Evolutionary conservation across 805 yeast genomes (phyloP).

Genomic region (Pichia paraexigua): DNA sequence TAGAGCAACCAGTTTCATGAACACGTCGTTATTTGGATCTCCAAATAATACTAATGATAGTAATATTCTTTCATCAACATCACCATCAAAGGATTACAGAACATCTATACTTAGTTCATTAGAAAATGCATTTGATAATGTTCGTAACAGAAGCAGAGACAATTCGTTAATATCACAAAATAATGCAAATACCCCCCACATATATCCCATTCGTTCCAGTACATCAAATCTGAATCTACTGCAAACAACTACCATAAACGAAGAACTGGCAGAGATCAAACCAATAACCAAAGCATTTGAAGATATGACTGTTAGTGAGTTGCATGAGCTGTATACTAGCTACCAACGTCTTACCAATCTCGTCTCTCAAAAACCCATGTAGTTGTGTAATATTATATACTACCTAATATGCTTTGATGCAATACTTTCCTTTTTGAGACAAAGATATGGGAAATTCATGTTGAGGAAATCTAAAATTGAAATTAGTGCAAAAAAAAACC

Average conservation of each 20-base stretch:
- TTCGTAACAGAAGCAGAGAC: constrained; percentile 26
- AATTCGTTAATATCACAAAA: constrained; percentile 12
- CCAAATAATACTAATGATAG: neutral
- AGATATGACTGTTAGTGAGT: constrained; percentile 23
- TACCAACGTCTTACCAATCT: constrained; percentile 18
- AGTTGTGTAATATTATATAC: neutral
- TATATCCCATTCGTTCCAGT: neutral
- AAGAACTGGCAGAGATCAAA: constrained; percentile 5
- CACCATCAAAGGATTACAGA: constrained; percentile 13
- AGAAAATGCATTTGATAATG: constrained; percentile 28
- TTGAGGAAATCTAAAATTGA: neutral
- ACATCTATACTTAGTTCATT: constrained; percentile 21
- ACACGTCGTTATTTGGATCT: constrained; percentile 16
- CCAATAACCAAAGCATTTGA: constrained; percentile 23
- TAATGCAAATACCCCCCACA: neutral
- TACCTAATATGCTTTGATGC: no score
- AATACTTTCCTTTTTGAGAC: neutral
- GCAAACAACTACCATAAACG: constrained; percentile 17
- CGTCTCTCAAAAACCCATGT: neutral
- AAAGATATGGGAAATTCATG: neutral
- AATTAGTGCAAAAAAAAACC: neutral
- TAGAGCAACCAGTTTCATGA: constrained; percentile 28
- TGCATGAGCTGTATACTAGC: constrained; percentile 22
- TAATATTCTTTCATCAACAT: neutral
- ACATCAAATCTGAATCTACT: neutral